phyloP scores from a whole-genome alignment of 352 stramenopile genomes.

The Proteromonas lacertae region DNA sequence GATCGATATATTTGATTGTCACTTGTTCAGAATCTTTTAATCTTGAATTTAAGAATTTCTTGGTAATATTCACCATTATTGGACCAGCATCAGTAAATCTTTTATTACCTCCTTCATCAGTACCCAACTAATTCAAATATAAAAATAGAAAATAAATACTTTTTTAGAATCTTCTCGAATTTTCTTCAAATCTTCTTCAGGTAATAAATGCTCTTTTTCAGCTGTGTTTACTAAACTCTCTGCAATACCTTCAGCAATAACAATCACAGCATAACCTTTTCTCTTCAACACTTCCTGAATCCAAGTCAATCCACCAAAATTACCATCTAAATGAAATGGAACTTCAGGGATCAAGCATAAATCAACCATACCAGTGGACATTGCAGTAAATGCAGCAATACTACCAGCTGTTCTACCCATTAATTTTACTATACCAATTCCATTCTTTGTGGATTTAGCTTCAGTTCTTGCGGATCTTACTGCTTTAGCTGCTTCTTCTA shows the following conservation, averaged over 20 bases:
- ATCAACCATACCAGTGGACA: conserved; percentile 81
- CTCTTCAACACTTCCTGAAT: conserved; percentile 15
- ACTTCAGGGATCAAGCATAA: conserved; percentile 87
- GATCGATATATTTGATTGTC: conserved; percentile 89
- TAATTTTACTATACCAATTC: conserved; percentile 90
- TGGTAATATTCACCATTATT: conserved; percentile 57
- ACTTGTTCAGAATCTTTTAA: conserved; percentile 31
- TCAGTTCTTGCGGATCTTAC: conserved; percentile 25
- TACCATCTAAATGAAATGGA: conserved; percentile 61
- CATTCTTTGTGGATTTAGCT: conserved; percentile 42
- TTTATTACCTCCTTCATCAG: too few relatives aligned
- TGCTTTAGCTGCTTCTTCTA: conserved; percentile 65
- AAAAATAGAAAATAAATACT: not conserved
- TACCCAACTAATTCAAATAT: conserved; percentile 10
- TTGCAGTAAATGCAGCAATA: conserved; percentile 74
- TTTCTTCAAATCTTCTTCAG: conserved; percentile 24
- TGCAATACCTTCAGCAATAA: conserved; percentile 77
- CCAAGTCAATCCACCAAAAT: conserved; percentile 13
- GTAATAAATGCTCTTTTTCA: conserved; percentile 50
- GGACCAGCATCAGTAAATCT: not conserved
- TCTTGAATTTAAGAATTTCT: conserved; percentile 50
- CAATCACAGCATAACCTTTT: conserved; percentile 79
- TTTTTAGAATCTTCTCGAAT: not conserved
- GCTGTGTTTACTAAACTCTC: conserved; percentile 65
- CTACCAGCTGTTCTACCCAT: conserved; percentile 86